Percentiles rank a stretch among this genome's conserved stretches.
Conservation (phyloP, 2,329 filamentous ascomycete species). For the Metarhizium humberi region DNA sequence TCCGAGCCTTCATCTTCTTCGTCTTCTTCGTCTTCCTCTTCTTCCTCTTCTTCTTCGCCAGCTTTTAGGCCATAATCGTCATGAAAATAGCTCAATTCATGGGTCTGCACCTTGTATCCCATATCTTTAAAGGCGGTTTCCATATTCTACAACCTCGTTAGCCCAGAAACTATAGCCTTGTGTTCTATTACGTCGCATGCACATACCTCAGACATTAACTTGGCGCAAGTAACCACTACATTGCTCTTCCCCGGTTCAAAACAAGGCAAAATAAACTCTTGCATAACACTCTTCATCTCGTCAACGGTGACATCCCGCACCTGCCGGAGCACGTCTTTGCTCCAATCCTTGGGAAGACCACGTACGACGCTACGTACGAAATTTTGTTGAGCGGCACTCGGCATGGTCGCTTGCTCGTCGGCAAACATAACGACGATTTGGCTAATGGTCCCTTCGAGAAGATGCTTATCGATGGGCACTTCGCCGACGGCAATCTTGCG, state of each 20-base stretch:
- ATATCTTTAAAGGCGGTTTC: conserved; percentile 62
- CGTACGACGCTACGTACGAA: conserved; percentile 76
- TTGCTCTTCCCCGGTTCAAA: conserved; percentile 77
- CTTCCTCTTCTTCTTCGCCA: conserved; percentile 48
- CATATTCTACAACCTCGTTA: conserved; percentile 47
- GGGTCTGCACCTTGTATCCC: conserved; percentile 71
- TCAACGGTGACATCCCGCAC: conserved; percentile 68
- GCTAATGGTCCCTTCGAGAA: conserved; percentile 84
- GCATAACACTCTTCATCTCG: conserved; percentile 67
- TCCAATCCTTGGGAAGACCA: conserved; percentile 68
- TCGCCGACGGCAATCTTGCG: conserved; percentile 64
- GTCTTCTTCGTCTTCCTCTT: conserved; percentile 38
- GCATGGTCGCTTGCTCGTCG: conserved; percentile 81
- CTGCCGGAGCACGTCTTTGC: conserved; percentile 63
- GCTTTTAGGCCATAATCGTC: conserved; percentile 79
- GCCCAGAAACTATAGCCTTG: background rate
- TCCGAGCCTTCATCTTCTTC: conserved; percentile 23
- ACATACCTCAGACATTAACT: conserved; percentile 74
- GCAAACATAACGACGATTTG: conserved; percentile 80
- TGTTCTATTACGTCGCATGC: background rate
- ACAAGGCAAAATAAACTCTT: conserved; percentile 65
- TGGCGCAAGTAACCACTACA: conserved; percentile 79
- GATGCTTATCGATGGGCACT: conserved; percentile 64
- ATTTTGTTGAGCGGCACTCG: conserved; percentile 70
- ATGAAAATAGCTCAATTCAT: conserved; percentile 69